These are phyloP conservation scores for Usnea hakonensis DNA, from an alignment of 495 filamentous ascomycete genomes.

Conservation along the genomic window DNA sequence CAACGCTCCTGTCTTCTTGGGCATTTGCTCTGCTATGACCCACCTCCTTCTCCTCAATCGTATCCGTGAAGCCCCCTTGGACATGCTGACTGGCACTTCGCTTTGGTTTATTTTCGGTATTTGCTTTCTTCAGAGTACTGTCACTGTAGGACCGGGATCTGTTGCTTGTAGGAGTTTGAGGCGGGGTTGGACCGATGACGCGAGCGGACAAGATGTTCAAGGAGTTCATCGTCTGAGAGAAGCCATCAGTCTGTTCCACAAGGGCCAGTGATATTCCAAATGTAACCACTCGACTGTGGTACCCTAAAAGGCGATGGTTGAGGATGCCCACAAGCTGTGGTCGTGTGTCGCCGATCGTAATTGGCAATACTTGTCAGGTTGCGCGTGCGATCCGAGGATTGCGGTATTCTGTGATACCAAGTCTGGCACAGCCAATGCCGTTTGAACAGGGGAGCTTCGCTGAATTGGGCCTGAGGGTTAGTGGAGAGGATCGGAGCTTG, in stretches of 20 bases:
- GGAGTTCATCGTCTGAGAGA: constrained; percentile 82
- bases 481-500: constrained; percentile 1
- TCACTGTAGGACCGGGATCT: constrained; percentile 22
- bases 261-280: neutral
- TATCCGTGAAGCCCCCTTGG: constrained; percentile 35
- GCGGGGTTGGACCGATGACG: constrained; percentile 60
- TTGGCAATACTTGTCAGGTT: neutral
- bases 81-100: constrained; percentile 37
- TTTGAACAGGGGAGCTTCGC: neutral
- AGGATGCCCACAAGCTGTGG: neutral
- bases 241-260: constrained; percentile 39
- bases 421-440: constrained; percentile 3
- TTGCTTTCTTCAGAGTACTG: constrained; percentile 12
- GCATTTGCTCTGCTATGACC: constrained; percentile 28
- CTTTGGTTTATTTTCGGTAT: constrained; percentile 21
- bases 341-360: neutral
- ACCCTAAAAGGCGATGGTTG: neutral
- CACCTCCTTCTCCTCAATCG: constrained; percentile 29
- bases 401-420: neutral
- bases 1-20: constrained; percentile 29
- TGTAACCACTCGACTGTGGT: neutral
- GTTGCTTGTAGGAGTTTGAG: constrained; percentile 29
- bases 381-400: neutral
- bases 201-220: constrained; percentile 88
- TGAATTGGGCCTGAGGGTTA: constrained; percentile 32